phyloP scores from a whole-genome alignment of 2,329 filamentous ascomycete genomes.

The Didymella lethalis region DNA sequence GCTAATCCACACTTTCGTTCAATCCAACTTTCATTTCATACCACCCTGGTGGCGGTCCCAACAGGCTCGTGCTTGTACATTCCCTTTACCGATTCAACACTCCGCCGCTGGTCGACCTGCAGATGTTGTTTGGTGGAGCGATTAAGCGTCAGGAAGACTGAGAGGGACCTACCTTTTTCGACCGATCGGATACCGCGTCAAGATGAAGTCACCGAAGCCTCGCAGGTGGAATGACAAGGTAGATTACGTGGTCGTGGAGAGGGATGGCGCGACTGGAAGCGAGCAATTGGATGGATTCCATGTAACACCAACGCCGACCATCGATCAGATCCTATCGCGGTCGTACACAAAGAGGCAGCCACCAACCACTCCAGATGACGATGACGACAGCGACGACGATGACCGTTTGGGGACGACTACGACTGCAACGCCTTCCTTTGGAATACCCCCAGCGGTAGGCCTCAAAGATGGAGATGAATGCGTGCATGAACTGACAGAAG shows the following conservation, averaged over 20 bases:
- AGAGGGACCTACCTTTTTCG: constrained; percentile 39
- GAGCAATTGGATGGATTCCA: constrained; percentile 20
- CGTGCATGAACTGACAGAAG: constrained; percentile 25
- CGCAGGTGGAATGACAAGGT: constrained; percentile 32
- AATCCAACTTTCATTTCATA: constrained; percentile 32
- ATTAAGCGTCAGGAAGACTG: constrained; percentile 47
- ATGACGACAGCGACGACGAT: constrained; percentile 18
- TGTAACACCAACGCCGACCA: constrained; percentile 31
- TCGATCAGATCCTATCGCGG: constrained; percentile 25
- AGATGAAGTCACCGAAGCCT: constrained; percentile 41
- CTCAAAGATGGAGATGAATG: not conserved
- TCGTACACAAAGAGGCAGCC: constrained; percentile 28
- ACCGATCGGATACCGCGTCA: constrained; percentile 32
- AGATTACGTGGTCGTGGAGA: constrained; percentile 43
- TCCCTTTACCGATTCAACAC: constrained; percentile 9
- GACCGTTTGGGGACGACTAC: constrained; percentile 24
- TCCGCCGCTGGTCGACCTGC: constrained; percentile 37
- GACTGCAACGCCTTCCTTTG: constrained; percentile 21
- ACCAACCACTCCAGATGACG: constrained; percentile 15
- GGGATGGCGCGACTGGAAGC: constrained; percentile 26
- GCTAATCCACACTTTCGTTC: constrained; percentile 47
- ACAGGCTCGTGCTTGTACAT: constrained; percentile 43
- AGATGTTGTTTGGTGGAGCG: constrained; percentile 47
- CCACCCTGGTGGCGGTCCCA: constrained; percentile 44
- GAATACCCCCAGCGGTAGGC: constrained; percentile 35